These are phyloP conservation scores for Cyanidiococcus yangmingshanensis DNA, from an alignment of 23 red algal genomes.

Conservation along the genomic window DNA sequence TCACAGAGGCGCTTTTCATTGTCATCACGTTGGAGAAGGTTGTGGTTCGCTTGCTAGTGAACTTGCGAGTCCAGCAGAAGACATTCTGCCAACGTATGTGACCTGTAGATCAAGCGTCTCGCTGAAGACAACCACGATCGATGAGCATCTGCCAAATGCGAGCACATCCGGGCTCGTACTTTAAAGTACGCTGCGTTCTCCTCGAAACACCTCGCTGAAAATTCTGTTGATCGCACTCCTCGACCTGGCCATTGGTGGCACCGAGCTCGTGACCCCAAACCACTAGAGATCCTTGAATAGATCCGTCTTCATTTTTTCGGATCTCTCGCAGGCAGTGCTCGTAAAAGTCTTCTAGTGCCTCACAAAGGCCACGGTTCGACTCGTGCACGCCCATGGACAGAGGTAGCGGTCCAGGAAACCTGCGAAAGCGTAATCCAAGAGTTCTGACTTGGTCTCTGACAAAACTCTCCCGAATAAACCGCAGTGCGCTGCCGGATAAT, in stretches of 20 bases:
- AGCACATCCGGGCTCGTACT: neutral
- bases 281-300: neutral
- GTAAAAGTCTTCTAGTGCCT: conserved; percentile 7
- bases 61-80: too few species aligned
- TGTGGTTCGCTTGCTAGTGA: too few species aligned
- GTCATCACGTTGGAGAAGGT: too few species aligned
- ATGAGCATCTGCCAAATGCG: neutral
- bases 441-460: too few species aligned
- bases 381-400: conserved; percentile 24
- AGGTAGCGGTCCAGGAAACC: too few species aligned
- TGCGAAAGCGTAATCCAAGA: too few species aligned
- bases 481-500: too few species aligned
- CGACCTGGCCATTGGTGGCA: neutral
- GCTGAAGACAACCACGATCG: neutral
- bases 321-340: neutral
- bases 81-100: too few species aligned
- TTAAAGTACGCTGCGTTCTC: neutral
- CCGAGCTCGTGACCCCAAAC: neutral
- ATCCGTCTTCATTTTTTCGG: neutral
- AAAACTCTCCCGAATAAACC: too few species aligned
- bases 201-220: neutral
- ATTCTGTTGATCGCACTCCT: neutral
- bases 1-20: too few species aligned
- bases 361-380: conserved; percentile 16
- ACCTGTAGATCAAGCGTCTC: too few species aligned